These are phyloP conservation scores for Coffea canephora DNA, from an alignment of 257 asterid species.

Conservation along the genomic window DNA sequence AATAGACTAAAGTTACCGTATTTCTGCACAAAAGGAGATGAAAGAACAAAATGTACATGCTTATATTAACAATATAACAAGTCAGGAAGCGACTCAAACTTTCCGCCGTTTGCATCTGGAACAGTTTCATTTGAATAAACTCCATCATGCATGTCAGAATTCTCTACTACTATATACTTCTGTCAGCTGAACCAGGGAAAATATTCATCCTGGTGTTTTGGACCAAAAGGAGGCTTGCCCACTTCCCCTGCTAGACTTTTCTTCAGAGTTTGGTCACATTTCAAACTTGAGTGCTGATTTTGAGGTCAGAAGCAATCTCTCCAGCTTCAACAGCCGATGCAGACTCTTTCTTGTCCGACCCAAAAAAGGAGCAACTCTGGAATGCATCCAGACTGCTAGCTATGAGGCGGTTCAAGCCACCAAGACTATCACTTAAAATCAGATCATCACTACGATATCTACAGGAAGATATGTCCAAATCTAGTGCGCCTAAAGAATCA, in stretches of 20 bases:
- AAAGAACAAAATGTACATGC: conserved; percentile 16
- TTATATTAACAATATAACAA: conserved; percentile 6
- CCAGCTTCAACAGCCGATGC: conserved; percentile 52
- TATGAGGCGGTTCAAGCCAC: conserved; percentile 83
- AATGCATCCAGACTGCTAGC: conserved; percentile 89
- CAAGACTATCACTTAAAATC: conserved; percentile 81
- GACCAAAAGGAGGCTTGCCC: neutral
- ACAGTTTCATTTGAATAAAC: neutral
- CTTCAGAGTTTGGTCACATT: conserved; percentile 2
- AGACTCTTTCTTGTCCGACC: conserved; percentile 68
- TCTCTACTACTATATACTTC: conserved; percentile 1
- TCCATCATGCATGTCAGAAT: neutral
- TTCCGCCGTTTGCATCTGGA: conserved; percentile 1
- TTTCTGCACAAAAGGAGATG: conserved; percentile 7
- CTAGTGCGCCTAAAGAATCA: conserved; percentile 91
- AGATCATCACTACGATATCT: conserved; percentile 79
- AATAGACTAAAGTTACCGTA: neutral
- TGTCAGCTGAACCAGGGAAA: conserved; percentile 4
- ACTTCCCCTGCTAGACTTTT: neutral
- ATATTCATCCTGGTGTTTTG: neutral
- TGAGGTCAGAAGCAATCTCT: conserved; percentile 48
- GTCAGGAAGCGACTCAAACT: neutral
- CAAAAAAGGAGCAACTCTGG: conserved; percentile 85
- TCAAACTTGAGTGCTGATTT: conserved; percentile 54
- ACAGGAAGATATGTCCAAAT: conserved; percentile 81